Base-by-base conservation (phyloP, 345 rosid genomes). In the Theobroma cacao region DNA sequence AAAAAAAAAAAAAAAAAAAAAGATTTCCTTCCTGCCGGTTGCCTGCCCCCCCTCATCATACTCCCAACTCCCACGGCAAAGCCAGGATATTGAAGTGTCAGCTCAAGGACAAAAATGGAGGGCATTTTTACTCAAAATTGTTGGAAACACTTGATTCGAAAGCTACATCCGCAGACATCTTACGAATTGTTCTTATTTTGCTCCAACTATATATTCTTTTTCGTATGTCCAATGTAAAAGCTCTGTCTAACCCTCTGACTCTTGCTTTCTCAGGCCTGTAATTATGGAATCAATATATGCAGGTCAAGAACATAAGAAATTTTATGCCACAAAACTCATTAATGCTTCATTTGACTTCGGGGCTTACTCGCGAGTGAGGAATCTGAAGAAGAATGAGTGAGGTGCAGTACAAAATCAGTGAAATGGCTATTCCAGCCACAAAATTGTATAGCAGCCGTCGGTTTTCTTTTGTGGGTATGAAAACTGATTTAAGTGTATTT, bases 311-410 rank as follows among this genome's bases (percentile, higher is more conserved):
- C 34, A 24, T 11, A 3, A 28, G 8, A 36, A 28, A 22, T 17
- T 28, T n/a, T n/a, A n/a, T n/a, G n/a, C 26, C 24, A 22, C 36
- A 56, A 56, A 73, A 56, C 24, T 22, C 24, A 9, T 31, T 33
- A 71, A 48, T 50, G 40, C 56, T 75, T 41, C 24, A 43, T 15
- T 26, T 28, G n/a, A 58, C 61, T 41, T 53, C 70, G 55, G 78
- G 47, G 62, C 94, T 92, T 86, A 95, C 98, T 8, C 81, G 62
- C 68, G 76, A 86, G 79, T 81, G 91, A 61, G 94, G 95, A 88
- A 96, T 89, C 81, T 88, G 97, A 82, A 94, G 91, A 85, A 96
- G 89, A 84, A 96, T 64, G 68, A 82, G 84, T 45, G 99, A 88
- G 76, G 86, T 68, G 61, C 78, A 88, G 80, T 91, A 96, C 31